Conservation (phyloP, 306 rosid species). For the Glycyrrhiza uralensis region DNA sequence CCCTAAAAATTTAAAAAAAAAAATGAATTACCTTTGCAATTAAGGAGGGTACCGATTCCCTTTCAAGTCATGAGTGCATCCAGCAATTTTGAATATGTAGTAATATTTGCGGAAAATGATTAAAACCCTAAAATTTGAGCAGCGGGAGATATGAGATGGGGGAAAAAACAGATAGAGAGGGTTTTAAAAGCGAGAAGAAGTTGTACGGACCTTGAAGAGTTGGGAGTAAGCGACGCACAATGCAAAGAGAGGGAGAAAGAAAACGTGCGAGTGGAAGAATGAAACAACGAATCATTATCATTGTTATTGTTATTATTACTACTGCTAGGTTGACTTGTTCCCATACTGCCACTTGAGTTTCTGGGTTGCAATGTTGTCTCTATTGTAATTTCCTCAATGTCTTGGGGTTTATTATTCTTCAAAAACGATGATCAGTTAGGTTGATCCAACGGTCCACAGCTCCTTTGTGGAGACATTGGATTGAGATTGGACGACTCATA, state of each 20-base stretch:
- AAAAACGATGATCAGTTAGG: no score
- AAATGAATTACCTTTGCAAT: not conserved
- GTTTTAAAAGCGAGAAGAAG: not conserved
- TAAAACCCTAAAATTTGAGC: constrained; percentile 19
- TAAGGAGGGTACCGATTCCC: not conserved
- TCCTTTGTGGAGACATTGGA: no score
- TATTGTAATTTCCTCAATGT: not conserved
- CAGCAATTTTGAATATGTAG: not conserved
- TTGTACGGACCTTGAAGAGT: not conserved
- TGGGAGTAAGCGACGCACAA: not conserved
- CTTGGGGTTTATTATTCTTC: not conserved
- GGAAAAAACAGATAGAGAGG: not conserved
- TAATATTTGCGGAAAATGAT: not conserved
- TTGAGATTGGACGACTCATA: no score
- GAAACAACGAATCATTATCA: not conserved
- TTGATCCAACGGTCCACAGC: no score
- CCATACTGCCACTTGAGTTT: not conserved
- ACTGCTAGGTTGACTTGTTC: not conserved
- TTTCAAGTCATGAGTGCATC: not conserved
- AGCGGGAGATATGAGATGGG: not conserved
- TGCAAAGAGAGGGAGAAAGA: not conserved
- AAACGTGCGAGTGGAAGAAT: not conserved
- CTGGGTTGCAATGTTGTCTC: not conserved
- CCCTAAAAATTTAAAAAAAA: not conserved
- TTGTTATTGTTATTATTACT: not conserved